A percentile compares a stretch with the other conserved stretches of the same genome.
Evolutionary conservation across 768 basidiomycete species (phyloP).

Genomic region (Pleurotus salmoneostramineus): DNA sequence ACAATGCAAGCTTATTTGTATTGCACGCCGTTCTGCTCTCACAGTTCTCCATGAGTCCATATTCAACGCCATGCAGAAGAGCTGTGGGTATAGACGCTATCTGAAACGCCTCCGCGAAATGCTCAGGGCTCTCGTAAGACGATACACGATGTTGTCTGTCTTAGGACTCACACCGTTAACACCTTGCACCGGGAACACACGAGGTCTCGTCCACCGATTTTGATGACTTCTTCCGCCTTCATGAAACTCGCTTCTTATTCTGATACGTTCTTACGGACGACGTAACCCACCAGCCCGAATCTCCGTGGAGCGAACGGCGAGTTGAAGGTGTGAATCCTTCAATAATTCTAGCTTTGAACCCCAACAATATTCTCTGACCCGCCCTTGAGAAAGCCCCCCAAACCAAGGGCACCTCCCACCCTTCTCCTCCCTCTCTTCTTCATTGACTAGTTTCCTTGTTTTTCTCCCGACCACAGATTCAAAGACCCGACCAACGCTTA

Average conservation of each 20-base stretch:
- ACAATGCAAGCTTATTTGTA: too few species aligned
- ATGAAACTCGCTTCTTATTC: constrained; percentile 4
- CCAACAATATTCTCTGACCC: not conserved
- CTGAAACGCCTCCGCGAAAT: too few species aligned
- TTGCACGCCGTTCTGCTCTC: too few species aligned
- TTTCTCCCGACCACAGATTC: not conserved
- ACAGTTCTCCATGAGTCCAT: too few species aligned
- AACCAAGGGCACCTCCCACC: constrained; percentile 1
- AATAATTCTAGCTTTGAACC: constrained; percentile 5
- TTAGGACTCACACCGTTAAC: too few species aligned
- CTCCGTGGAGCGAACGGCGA: constrained; percentile 4
- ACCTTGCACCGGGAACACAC: not conserved
- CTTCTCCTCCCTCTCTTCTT: not conserved
- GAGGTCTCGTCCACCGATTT: not conserved
- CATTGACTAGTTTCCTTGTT: not conserved
- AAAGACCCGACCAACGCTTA: not conserved
- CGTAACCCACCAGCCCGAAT: constrained; percentile 2
- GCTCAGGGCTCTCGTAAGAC: too few species aligned
- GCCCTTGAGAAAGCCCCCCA: constrained; percentile 1
- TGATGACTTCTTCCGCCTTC: not conserved
- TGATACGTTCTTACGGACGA: not conserved
- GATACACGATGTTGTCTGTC: too few species aligned
- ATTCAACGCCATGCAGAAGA: too few species aligned
- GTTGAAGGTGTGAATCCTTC: not conserved
- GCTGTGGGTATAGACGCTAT: too few species aligned